Evolutionary conservation across 768 basidiomycete species (phyloP).

Genomic region (Hortiboletus campestris): DNA sequence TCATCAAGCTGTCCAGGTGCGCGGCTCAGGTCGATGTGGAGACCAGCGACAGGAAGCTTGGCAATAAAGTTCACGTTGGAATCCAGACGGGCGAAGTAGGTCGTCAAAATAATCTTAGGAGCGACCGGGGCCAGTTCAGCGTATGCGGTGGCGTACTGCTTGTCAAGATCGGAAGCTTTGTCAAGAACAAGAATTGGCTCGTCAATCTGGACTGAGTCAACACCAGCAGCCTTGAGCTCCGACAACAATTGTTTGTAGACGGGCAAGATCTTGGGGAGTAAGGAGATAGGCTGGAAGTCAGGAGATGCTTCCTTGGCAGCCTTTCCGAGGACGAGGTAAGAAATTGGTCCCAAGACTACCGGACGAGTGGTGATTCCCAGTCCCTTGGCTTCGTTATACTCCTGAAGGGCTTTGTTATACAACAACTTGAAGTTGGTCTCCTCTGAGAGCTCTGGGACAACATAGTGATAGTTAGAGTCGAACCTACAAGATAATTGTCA

Average conservation of each 20-base stretch:
- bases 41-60: slow-evolving; percentile 88
- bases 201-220: slow-evolving; percentile 93
- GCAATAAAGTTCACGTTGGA: slow-evolving; percentile 83
- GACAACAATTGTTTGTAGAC: slow-evolving; percentile 88
- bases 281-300: slow-evolving; percentile 87
- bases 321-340: slow-evolving; percentile 94
- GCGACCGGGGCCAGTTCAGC: slow-evolving; percentile 75
- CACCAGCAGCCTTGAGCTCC: slow-evolving; percentile 91
- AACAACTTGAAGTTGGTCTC: slow-evolving; percentile 90
- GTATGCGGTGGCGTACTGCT: slow-evolving; percentile 80
- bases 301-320: slow-evolving; percentile 77
- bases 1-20: slow-evolving; percentile 86
- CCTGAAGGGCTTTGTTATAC: slow-evolving; percentile 92
- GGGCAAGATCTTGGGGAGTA: slow-evolving; percentile 86
- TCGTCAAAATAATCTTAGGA: slow-evolving; percentile 91
- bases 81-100: slow-evolving; percentile 97
- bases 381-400: slow-evolving; percentile 92
- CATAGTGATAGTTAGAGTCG: slow-evolving; percentile 98
- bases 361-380: slow-evolving; percentile 90
- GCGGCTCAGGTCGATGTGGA: slow-evolving; percentile 96
- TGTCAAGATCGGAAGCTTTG: slow-evolving; percentile 69
- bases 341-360: slow-evolving; percentile 92
- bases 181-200: slow-evolving; percentile 97
- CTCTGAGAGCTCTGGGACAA: slow-evolving; percentile 94
- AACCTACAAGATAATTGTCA: slow-evolving; percentile 54